Percentiles rank a stretch among this genome's conserved stretches.
phyloP scores from a whole-genome alignment of 2,329 filamentous ascomycete species.

The Xylariaceae sp. region DNA sequence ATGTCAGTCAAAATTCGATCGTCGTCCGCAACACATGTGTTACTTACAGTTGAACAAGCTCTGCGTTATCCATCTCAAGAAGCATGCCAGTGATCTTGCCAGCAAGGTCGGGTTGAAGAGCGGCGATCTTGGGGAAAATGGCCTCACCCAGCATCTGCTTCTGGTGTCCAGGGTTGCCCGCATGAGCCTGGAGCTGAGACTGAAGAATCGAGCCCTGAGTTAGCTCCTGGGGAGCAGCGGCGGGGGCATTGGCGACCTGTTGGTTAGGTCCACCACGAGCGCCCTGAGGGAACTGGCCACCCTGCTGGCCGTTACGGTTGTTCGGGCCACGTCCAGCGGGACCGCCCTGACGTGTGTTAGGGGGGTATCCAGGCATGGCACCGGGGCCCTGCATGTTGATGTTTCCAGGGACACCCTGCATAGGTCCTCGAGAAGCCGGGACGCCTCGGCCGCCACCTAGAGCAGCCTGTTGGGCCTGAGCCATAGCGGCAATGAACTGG shows the following conservation, averaged over 20 bases:
- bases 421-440: slow-evolving; percentile 63
- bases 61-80: slow-evolving; percentile 95
- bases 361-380: slow-evolving; percentile 52
- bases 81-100: slow-evolving; percentile 99
- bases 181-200: slow-evolving; percentile 50
- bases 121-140: slow-evolving; percentile 97
- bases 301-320: slow-evolving; percentile 39
- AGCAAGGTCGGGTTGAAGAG: slow-evolving; percentile 88
- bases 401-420: slow-evolving; percentile 70
- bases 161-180: slow-evolving; percentile 64
- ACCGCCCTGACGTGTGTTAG: slow-evolving; percentile 43
- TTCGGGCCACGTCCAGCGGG: slow-evolving; percentile 40
- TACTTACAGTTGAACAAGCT: slow-evolving; percentile 92
- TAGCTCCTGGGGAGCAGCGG: slow-evolving; percentile 33
- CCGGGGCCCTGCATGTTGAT: slow-evolving; percentile 50
- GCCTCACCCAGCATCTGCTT: slow-evolving; percentile 98
- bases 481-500: slow-evolving; percentile 75
- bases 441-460: slow-evolving; percentile 57
- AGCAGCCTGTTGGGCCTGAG: slow-evolving; percentile 64
- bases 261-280: slow-evolving; percentile 41
- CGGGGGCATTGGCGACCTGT: slow-evolving; percentile 35
- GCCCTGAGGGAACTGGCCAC: slow-evolving; percentile 42
- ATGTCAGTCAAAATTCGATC: slow-evolving; percentile 19
- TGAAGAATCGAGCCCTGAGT: slow-evolving; percentile 46
- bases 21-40: not conserved